Percentiles rank a stretch among this genome's conserved stretches.
phyloP scores from a whole-genome alignment of 257 asterid species.

The Sherardia arvensis region DNA sequence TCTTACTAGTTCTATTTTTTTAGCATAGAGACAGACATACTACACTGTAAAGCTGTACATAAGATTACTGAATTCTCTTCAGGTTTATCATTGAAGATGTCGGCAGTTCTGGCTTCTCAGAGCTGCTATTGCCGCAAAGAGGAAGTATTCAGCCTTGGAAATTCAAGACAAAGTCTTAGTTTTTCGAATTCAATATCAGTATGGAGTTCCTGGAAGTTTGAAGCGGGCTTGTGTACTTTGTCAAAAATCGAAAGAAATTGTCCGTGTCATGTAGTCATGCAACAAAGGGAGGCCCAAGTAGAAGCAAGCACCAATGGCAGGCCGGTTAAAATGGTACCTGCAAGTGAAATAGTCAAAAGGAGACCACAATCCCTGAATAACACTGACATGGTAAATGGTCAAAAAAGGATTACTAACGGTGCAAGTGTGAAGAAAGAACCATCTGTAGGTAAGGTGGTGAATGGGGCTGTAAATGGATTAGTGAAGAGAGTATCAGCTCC shows the following conservation, averaged over 20 bases:
- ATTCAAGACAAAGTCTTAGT: slow-evolving; percentile 33
- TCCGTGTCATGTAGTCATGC: slow-evolving; percentile 38
- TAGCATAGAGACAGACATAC: neutral
- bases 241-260: slow-evolving; percentile 15
- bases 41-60: neutral
- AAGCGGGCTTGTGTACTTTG: slow-evolving; percentile 13
- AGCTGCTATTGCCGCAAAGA: slow-evolving; percentile 52
- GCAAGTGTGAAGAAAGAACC: slow-evolving; percentile 25
- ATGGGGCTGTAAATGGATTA: slow-evolving; percentile 48
- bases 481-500: slow-evolving; percentile 39
- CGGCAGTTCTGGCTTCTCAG: slow-evolving; percentile 58
- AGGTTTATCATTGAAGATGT: slow-evolving; percentile 41
- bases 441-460: slow-evolving; percentile 17
- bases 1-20: neutral
- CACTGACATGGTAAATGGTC: slow-evolving; percentile 27
- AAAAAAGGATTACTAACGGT: slow-evolving; percentile 28
- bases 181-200: slow-evolving; percentile 34
- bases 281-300: slow-evolving; percentile 39
- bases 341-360: slow-evolving; percentile 42
- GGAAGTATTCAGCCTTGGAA: slow-evolving; percentile 31
- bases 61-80: slow-evolving; percentile 3
- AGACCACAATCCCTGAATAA: slow-evolving; percentile 23
- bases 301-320: slow-evolving; percentile 53
- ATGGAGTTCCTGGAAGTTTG: slow-evolving; percentile 18
- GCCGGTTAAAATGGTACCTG: slow-evolving; percentile 58